Conservation (phyloP, 2,329 filamentous ascomycete species). For the Fusarium agapanthi region DNA sequence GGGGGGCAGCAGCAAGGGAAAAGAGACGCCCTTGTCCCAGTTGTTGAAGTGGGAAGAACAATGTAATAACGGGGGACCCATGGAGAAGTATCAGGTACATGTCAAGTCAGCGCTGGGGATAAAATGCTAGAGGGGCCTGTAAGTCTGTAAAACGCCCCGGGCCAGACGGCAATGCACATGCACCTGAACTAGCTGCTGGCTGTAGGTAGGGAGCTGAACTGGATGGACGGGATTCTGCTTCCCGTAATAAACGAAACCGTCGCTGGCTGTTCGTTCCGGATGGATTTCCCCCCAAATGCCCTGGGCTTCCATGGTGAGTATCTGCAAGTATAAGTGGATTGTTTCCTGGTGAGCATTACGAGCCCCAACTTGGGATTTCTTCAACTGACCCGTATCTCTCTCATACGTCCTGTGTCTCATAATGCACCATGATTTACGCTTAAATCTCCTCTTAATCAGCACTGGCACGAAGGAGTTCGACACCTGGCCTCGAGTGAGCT, state of each 20-base stretch:
- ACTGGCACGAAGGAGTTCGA: neutral
- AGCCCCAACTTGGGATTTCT: neutral
- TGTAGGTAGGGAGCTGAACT: neutral
- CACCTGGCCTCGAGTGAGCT: slow-evolving; percentile 6
- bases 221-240: neutral
- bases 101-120: neutral
- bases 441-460: neutral
- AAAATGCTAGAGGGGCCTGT: neutral
- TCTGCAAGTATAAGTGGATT: slow-evolving; percentile 27
- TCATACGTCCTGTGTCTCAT: neutral
- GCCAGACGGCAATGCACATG: neutral
- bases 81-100: slow-evolving; percentile 25
- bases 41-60: slow-evolving; percentile 10
- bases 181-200: neutral
- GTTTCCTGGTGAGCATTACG: neutral
- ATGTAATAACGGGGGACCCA: neutral
- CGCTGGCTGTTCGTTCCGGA: neutral
- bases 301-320: slow-evolving; percentile 18
- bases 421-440: neutral
- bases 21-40: slow-evolving; percentile 4
- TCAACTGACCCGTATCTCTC: neutral
- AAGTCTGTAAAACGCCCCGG: slow-evolving; percentile 9
- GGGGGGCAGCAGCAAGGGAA: neutral
- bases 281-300: neutral
- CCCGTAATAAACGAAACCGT: neutral